phyloP scores from a whole-genome alignment of 441 rosid genomes.

The Flueggea neowawraea region DNA sequence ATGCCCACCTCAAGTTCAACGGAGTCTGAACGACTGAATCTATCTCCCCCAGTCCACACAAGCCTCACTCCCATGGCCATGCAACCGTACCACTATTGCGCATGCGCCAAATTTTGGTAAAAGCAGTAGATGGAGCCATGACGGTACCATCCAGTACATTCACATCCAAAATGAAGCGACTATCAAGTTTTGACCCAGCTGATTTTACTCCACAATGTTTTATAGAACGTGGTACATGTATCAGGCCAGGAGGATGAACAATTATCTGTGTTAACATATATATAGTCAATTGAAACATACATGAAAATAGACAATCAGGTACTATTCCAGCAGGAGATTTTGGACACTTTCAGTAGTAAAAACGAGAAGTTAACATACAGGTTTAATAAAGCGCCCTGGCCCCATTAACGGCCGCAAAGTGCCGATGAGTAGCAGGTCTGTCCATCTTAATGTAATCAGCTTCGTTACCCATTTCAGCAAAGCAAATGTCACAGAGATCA shows the following conservation, averaged over 20 bases:
- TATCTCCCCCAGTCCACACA: conserved; percentile 84
- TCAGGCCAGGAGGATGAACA: conserved; percentile 19
- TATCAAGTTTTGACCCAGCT: conserved; percentile 53
- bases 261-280: conserved; percentile 10
- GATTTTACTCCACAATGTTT: conserved; percentile 28
- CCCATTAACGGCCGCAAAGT: conserved; percentile 23
- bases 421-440: conserved; percentile 44
- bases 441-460: conserved; percentile 70
- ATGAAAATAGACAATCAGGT: neutral
- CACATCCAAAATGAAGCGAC: conserved; percentile 80
- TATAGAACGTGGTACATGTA: conserved; percentile 10
- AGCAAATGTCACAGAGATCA: conserved; percentile 90
- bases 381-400: conserved; percentile 15
- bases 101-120: conserved; percentile 95
- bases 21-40: conserved; percentile 32
- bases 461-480: conserved; percentile 59
- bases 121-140: conserved; percentile 67
- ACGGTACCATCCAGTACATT: conserved; percentile 77
- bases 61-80: conserved; percentile 71
- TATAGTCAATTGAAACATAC: neutral
- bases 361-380: conserved; percentile 24
- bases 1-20: conserved; percentile 55
- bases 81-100: conserved; percentile 63
- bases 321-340: neutral
- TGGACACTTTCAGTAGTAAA: neutral